These are phyloP conservation scores for Yarrowia bubula DNA, from an alignment of 805 yeast species.

Conservation along the genomic window DNA sequence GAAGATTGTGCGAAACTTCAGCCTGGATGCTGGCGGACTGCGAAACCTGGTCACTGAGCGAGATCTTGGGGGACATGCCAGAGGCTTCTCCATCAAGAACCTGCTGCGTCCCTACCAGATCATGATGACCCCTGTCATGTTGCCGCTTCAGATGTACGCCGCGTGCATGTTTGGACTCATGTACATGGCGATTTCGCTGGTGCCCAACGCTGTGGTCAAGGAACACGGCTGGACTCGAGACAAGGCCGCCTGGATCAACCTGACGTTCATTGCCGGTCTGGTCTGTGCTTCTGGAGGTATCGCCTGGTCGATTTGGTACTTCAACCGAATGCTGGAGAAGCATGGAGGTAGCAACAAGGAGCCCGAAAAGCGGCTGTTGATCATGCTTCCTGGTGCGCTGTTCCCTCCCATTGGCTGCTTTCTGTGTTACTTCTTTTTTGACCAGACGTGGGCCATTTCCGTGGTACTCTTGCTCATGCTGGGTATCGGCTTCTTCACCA, in stretches of 20 bases:
- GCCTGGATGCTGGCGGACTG: slow-evolving; percentile 2
- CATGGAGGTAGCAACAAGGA: slow-evolving; percentile 27
- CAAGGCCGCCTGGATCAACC: slow-evolving; percentile 26
- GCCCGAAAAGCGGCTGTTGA: slow-evolving; percentile 28
- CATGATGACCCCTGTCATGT: slow-evolving; percentile 25
- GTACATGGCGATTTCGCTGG: slow-evolving; percentile 28
- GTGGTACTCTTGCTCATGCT: slow-evolving; percentile 17
- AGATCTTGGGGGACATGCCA: slow-evolving; percentile 5
- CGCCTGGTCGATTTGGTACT: slow-evolving; percentile 9
- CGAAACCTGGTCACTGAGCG: background rate
- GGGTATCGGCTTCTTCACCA: slow-evolving; percentile 29
- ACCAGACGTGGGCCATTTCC: slow-evolving; percentile 12
- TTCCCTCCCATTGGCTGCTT: slow-evolving; percentile 29
- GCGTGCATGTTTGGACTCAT: slow-evolving; percentile 28
- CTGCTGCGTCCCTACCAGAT: slow-evolving; percentile 29
- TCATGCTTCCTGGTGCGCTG: slow-evolving; percentile 29
- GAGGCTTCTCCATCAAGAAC: slow-evolving; percentile 5
- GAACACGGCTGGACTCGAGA: slow-evolving; percentile 27
- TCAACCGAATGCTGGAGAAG: slow-evolving; percentile 21
- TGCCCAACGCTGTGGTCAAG: slow-evolving; percentile 24
- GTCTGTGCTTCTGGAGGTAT: slow-evolving; percentile 27
- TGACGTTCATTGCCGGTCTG: slow-evolving; percentile 28
- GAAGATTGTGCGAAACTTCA: slow-evolving; percentile 18
- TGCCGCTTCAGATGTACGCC: slow-evolving; percentile 27
- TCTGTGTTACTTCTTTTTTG: slow-evolving; percentile 19